Conservation (phyloP, 2,329 filamentous ascomycete genomes). For the Stemphylium lycopersici region DNA sequence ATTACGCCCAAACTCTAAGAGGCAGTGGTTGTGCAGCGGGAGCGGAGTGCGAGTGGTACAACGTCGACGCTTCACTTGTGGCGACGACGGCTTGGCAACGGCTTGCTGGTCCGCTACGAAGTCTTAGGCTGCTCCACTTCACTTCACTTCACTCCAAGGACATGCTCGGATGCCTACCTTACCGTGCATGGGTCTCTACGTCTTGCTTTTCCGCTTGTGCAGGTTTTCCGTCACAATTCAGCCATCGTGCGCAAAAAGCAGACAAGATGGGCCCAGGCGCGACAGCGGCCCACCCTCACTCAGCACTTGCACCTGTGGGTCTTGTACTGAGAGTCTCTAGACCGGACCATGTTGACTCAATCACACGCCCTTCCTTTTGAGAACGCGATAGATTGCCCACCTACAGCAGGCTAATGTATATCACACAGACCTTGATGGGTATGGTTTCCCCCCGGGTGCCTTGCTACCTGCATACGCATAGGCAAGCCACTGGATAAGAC, state of each 20-base stretch:
- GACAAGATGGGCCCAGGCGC: background rate
- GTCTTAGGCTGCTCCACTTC: background rate
- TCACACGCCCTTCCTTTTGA: too few relatives aligned
- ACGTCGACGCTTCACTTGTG: background rate
- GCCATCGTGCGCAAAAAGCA: background rate
- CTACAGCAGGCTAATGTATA: background rate
- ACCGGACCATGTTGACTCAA: too few relatives aligned
- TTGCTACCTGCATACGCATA: background rate
- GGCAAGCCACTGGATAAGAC: background rate
- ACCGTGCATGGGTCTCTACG: background rate
- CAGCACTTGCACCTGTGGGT: background rate
- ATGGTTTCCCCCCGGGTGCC: background rate
- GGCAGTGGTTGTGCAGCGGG: background rate
- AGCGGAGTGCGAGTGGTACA: background rate
- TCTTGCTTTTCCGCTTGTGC: background rate
- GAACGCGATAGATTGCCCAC: background rate
- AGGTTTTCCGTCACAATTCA: background rate
- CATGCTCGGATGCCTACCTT: background rate
- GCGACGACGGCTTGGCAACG: slow-evolving; percentile 2
- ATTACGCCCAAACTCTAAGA: background rate
- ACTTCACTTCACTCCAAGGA: background rate
- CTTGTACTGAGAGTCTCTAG: too few relatives aligned
- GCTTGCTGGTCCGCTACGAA: background rate
- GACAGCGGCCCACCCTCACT: background rate
- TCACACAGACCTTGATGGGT: background rate